Base-by-base conservation (phyloP, 176 grass and related monocot species). In the Microstegium vimineum region DNA sequence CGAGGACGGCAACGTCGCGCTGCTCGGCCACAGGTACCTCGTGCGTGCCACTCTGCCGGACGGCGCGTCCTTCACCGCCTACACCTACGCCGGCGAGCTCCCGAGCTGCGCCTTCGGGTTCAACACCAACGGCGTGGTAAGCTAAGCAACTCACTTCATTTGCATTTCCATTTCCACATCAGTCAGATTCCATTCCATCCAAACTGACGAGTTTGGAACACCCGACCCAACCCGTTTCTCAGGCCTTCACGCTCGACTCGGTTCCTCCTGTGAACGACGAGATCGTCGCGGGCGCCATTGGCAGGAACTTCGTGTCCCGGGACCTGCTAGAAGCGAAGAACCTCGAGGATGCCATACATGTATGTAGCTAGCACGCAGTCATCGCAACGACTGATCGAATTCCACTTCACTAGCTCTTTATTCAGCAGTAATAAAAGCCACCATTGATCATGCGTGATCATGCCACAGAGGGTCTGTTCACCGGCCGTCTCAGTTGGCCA, bases 31-130 rank as follows among this genome's bases (percentile, higher is more conserved):
- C 82, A 98, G 87, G 89, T 98, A 88, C 76, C 59, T 98, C 41
- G 92, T 91, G 76, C 84, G 42, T 81, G 90, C 88, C 23, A 71
- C 61, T 54, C 66, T 86, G 78, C 79, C 84, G 59, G 86, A 81
- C 82, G 89, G 96, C 74, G 12, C 73, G 10, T 91, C 89, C 31
- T 91, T 98, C 83, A 85, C 93, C 46, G 96, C 90, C 54, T 98
- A 91, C 75, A 90, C 90, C 22, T 93, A 81, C 43, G 89, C 93
- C 33, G 93, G 96, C 51, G 90, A 98, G 86, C 93, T 98, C 35
- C 90, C 93, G 4, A 98, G 84, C 76, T 91, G 90, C 82, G 96
- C 93, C 36, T 95, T 95, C 85, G 96, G 93, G 26, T 93, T 95
- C 82, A 98, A 95, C 91, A 98, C 69, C 82, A 76, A 93, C 66